A percentile compares a stretch with the other conserved stretches of the same genome.
Conservation (phyloP, 768 basidiomycete genomes). For the Kwoniella europaea region DNA sequence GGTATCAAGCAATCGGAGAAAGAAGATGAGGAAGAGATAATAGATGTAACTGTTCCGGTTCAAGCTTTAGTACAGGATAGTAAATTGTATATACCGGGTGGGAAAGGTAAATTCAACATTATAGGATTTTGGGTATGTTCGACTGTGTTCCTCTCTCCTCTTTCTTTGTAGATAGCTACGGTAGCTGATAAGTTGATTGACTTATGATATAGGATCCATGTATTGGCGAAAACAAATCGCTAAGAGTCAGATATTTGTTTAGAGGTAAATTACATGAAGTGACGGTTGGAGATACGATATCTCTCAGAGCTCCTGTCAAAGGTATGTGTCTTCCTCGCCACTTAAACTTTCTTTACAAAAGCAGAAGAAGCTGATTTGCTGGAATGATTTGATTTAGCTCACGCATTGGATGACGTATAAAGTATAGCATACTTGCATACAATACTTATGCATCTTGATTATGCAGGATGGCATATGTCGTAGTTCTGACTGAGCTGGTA, state of each 20-base stretch:
- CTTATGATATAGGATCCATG: slow-evolving; percentile 70
- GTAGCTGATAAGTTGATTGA: slow-evolving; percentile 2
- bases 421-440: neutral
- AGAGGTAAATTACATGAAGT: slow-evolving; percentile 74
- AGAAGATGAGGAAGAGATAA: slow-evolving; percentile 65
- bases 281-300: slow-evolving; percentile 70
- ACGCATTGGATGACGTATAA: slow-evolving; percentile 19
- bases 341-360: neutral
- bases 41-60: slow-evolving; percentile 79
- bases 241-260: slow-evolving; percentile 78
- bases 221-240: slow-evolving; percentile 70
- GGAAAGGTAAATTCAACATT: slow-evolving; percentile 75
- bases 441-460: neutral
- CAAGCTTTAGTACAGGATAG: slow-evolving; percentile 80
- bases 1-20: slow-evolving; percentile 55
- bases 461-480: neutral
- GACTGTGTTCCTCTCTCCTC: too few species aligned
- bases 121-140: slow-evolving; percentile 74
- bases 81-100: slow-evolving; percentile 77
- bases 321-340: slow-evolving; percentile 30
- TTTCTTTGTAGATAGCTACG: neutral
- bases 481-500: neutral
- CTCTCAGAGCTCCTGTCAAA: slow-evolving; percentile 61
- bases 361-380: neutral
- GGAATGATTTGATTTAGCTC: neutral